phyloP scores from a whole-genome alignment of 2,329 filamentous ascomycete genomes.

The Fusarium longipes region DNA sequence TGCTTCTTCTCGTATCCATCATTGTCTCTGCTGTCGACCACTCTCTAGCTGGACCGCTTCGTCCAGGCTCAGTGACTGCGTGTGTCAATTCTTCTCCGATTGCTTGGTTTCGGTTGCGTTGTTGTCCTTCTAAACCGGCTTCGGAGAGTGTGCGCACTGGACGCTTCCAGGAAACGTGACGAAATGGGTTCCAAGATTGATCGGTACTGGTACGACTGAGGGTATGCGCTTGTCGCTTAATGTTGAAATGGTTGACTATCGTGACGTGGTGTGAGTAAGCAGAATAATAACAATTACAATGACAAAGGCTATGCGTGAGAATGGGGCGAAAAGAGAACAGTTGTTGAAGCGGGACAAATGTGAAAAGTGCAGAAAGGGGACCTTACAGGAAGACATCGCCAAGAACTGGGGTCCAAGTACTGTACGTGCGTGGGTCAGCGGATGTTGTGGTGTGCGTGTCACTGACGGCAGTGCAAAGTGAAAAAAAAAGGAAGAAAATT shows the following conservation, averaged over 20 bases:
- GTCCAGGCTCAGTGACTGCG: conserved; percentile 50
- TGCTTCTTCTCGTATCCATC: conserved; percentile 29
- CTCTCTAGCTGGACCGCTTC: conserved; percentile 39
- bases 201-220: conserved; percentile 55
- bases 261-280: not conserved
- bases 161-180: conserved; percentile 54
- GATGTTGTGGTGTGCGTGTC: conserved; percentile 13
- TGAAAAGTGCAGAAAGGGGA: conserved; percentile 22
- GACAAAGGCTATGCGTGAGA: not conserved
- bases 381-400: conserved; percentile 41
- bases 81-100: conserved; percentile 51
- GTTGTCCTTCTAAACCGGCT: conserved; percentile 50
- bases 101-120: conserved; percentile 31
- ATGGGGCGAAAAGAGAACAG: not conserved
- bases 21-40: conserved; percentile 45
- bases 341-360: not conserved
- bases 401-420: conserved; percentile 32
- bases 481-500: conserved; percentile 5
- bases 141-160: conserved; percentile 46
- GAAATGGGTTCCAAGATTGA: conserved; percentile 58
- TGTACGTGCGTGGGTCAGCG: conserved; percentile 16
- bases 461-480: conserved; percentile 20
- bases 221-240: conserved; percentile 58
- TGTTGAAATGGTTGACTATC: conserved; percentile 59
- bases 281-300: not conserved